Conservation (phyloP, 495 filamentous ascomycete species). For the Xylona heveae region DNA sequence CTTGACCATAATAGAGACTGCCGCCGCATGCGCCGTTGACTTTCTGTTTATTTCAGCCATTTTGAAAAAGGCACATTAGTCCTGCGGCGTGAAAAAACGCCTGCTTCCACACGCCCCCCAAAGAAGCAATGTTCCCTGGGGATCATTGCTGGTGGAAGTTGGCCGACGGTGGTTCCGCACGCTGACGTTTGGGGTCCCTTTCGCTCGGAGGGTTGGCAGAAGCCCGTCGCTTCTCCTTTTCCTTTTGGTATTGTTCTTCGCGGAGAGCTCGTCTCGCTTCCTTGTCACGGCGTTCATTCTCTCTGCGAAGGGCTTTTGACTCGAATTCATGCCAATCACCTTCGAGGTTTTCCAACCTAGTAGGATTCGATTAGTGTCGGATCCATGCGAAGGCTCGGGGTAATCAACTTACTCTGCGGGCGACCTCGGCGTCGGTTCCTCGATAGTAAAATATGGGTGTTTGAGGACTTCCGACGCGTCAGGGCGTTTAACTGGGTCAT, state of each 20-base stretch:
- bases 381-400: too few species aligned
- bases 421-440: constrained; percentile 59
- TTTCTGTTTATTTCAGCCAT: too few species aligned
- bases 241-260: constrained; percentile 20
- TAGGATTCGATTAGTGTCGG: too few species aligned
- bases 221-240: constrained; percentile 7
- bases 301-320: constrained; percentile 82
- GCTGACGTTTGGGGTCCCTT: constrained; percentile 2
- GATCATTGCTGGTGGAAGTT: too few species aligned
- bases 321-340: constrained; percentile 99
- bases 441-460: constrained; percentile 72
- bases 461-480: constrained; percentile 67
- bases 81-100: too few species aligned
- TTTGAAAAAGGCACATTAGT: too few species aligned
- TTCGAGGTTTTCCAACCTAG: constrained; percentile 60
- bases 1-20: too few species aligned
- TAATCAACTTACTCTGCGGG: constrained; percentile 54
- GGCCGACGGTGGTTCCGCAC: not conserved
- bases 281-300: constrained; percentile 60
- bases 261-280: constrained; percentile 37
- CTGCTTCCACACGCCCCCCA: too few species aligned
- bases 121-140: too few species aligned
- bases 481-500: constrained; percentile 70
- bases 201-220: constrained; percentile 2
- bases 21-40: too few species aligned